Evolutionary conservation across 345 rosid species (phyloP), one percentile per base, ranked within the genome.

Genomic region (Excoecaria cochinchinensis): DNA sequence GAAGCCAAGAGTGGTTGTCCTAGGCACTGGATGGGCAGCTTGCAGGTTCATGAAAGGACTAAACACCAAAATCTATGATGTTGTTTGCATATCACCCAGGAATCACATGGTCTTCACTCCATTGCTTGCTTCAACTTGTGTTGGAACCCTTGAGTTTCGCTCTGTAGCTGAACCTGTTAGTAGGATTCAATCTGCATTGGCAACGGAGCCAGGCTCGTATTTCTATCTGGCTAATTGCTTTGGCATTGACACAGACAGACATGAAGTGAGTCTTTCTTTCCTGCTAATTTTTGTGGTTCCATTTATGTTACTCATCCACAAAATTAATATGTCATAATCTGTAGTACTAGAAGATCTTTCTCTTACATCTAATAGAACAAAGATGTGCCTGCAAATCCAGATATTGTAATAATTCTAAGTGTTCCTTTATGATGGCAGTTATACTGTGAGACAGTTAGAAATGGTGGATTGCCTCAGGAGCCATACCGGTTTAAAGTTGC

Each of bases 61-160:
- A 15, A 82, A 88, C 77, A 87, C 87, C 38, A 83, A 74, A 58
- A 74, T 80, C 51, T 89, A 87, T 58, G 96, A 91, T 72, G 73
- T 78, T 69, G 96, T 87, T 77, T 91, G 96, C 76, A 76, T 91
- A n/a, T 89, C 96, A 22, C 93, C 93, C 1, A 82, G 96, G 82
- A 91, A 91, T 76, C 96, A 91, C 89, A 89, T 91, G 96, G 96
- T 91, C 17, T 89, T 89, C 80, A 91, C 93, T 42, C 92, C 92
- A 78, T 78, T 90, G 79, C 95, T 90, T 44, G 92, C 95, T 76
- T 89, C 95, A 40, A 90, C 95, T 59, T 88, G 90, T 77, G 90
- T 90, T 55, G 89, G 93, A 46, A 95, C 99, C 21, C 89, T 93
- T 36, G 99, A 93, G 78, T 95, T 95, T 72, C 88, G 98, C 60